Evolutionary conservation across 345 rosid genomes (phyloP), one percentile per base, ranked within the genome.

Genomic region (Pistacia integerrima): DNA sequence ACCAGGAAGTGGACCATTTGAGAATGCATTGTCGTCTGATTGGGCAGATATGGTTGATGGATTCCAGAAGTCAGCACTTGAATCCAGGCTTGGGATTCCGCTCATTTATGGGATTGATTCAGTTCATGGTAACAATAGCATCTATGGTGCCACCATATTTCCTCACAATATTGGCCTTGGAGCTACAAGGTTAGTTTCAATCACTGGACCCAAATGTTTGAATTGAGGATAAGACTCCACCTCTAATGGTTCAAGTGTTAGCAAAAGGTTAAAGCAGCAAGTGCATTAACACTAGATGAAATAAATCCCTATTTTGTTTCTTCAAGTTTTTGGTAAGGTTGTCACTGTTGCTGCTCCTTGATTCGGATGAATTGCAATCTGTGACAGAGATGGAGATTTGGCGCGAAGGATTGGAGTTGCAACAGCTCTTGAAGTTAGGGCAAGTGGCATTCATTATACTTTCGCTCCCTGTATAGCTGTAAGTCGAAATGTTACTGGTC

Each of bases 91-190:
- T 13, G 94, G 99, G 60, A 93, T 93, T 63, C 97, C 99, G 0
- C 77, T 93, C 16, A 82, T 95, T 22, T 93, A 93, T 77, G 98
- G 97, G 74, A 85, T 82, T 55, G 99, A 95, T 87, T 97, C 98
- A 20, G 97, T 94, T 67, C 98, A 94, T 76, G 97, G 98, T 44
- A 90, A 94, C 84, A 89, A 88, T 69, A 83, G 77, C 60, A 86
- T 95, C 68, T 90, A 86, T 70, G 98, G 97, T 33, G 86, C 97
- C 79, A 95, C 99, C 4, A 67, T 91, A 65, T 95, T 91, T 75
- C 99, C 99, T 52, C 99, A 93, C 77, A 95, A 95, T 80, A 73
- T 95, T 70, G 89, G 90, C 64, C 97, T 95, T 67, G 99, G 99
- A 46, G 94, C 98, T 55, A 88, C 97, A 16, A 88, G 98, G 99